Evolutionary conservation across 1,139 yeast species (phyloP).

Genomic region (Kodamaea arcana): DNA sequence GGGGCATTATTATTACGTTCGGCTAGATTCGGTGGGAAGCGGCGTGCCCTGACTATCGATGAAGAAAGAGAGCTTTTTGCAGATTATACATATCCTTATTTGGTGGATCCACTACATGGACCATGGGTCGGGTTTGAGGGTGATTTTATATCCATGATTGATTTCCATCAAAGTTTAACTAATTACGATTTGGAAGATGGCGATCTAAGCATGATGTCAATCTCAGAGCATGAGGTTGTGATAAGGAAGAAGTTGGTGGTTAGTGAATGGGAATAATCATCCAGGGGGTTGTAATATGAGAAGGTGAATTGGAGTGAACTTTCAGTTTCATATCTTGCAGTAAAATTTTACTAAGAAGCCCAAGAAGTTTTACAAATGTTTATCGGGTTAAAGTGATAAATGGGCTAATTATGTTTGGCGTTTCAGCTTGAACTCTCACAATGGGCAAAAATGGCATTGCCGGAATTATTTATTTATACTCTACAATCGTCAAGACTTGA

Average conservation of each 20-base stretch:
- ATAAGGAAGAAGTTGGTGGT: conserved; percentile 31
- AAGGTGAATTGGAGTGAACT: too few species aligned
- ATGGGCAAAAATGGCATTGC: too few species aligned
- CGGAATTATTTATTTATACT: too few species aligned
- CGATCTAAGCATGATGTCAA: conserved; percentile 18
- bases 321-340: too few species aligned
- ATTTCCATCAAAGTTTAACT: conserved; percentile 16
- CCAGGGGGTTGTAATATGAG: too few species aligned
- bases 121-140: conserved; percentile 59
- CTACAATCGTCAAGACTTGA: too few species aligned
- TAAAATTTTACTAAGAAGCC: too few species aligned
- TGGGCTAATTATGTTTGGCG: too few species aligned
- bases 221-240: conserved; percentile 23
- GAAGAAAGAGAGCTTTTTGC: conserved; percentile 52
- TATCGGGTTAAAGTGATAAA: too few species aligned
- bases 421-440: too few species aligned
- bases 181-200: conserved; percentile 21
- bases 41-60: conserved; percentile 48
- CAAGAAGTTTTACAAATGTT: too few species aligned
- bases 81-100: conserved; percentile 48
- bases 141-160: conserved; percentile 42
- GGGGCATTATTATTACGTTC: conserved; percentile 13
- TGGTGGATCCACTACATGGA: conserved; percentile 48
- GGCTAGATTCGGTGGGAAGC: conserved; percentile 8
- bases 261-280: conserved; percentile 46